Conservation (phyloP, 176 grass and related monocot genomes). For the Rhynchospora breviuscula region DNA sequence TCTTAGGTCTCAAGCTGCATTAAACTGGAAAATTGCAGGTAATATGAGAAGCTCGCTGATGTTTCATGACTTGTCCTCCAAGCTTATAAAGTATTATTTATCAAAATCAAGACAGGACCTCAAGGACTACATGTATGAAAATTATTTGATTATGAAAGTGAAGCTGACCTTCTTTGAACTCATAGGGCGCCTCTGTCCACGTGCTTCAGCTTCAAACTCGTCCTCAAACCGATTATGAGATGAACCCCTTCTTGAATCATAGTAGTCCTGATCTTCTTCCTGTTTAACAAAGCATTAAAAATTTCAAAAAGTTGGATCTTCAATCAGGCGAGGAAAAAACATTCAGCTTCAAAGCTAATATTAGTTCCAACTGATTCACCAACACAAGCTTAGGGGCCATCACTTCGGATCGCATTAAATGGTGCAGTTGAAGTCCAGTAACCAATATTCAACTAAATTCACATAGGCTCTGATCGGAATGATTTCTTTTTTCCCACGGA, state of each 20-base stretch:
- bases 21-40: neutral
- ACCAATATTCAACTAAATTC: no score
- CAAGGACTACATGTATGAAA: neutral
- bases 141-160: neutral
- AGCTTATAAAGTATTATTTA: neutral
- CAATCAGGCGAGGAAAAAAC: neutral
- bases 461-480: no score
- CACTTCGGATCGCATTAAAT: neutral
- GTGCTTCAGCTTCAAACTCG: slow-evolving; percentile 72
- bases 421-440: neutral
- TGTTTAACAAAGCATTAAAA: slow-evolving; percentile 25
- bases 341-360: neutral
- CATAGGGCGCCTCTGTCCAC: slow-evolving; percentile 54
- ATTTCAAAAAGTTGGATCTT: slow-evolving; percentile 3
- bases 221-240: slow-evolving; percentile 59
- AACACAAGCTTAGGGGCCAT: neutral
- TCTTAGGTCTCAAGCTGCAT: neutral
- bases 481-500: no score
- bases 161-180: slow-evolving; percentile 58
- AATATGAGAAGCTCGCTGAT: neutral
- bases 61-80: neutral
- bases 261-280: slow-evolving; percentile 87
- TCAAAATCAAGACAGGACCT: neutral
- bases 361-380: neutral
- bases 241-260: slow-evolving; percentile 48